These are phyloP conservation scores for Camellia japonica DNA, from an alignment of 148 eudicot genomes.

Conservation along the genomic window DNA sequence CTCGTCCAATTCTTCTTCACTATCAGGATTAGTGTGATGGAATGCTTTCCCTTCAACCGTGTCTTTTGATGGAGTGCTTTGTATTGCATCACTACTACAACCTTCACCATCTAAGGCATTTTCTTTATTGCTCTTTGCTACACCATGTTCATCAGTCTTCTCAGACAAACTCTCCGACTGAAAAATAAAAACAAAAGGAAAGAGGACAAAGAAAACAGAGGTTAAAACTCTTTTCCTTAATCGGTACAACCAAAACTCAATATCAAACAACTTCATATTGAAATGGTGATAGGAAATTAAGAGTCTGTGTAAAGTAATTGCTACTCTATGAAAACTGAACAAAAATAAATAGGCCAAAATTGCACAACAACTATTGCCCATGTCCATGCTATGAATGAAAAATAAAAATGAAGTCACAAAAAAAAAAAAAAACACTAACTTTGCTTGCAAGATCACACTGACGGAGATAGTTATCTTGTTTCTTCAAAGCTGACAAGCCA, in stretches of 20 bases:
- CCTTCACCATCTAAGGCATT: slow-evolving; percentile 17
- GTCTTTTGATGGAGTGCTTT: background rate
- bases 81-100: slow-evolving; percentile 19
- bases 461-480: slow-evolving; percentile 27
- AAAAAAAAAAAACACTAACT: slow-evolving; percentile 22
- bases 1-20: slow-evolving; percentile 44
- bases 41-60: slow-evolving; percentile 14
- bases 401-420: background rate
- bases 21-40: slow-evolving; percentile 15
- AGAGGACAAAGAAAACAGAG: background rate
- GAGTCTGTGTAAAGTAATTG: background rate
- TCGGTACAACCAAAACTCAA: background rate
- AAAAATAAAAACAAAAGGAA: background rate
- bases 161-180: slow-evolving; percentile 24
- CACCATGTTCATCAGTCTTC: slow-evolving; percentile 17
- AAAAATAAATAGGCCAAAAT: background rate
- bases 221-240: background rate
- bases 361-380: background rate
- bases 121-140: background rate
- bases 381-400: background rate
- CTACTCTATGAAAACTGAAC: background rate
- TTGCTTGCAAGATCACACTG: slow-evolving; percentile 24
- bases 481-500: slow-evolving; percentile 24
- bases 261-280: background rate
- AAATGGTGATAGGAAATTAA: background rate